phyloP scores from a whole-genome alignment of 1,284 basidiomycete genomes.

The Ustilago tritici region DNA sequence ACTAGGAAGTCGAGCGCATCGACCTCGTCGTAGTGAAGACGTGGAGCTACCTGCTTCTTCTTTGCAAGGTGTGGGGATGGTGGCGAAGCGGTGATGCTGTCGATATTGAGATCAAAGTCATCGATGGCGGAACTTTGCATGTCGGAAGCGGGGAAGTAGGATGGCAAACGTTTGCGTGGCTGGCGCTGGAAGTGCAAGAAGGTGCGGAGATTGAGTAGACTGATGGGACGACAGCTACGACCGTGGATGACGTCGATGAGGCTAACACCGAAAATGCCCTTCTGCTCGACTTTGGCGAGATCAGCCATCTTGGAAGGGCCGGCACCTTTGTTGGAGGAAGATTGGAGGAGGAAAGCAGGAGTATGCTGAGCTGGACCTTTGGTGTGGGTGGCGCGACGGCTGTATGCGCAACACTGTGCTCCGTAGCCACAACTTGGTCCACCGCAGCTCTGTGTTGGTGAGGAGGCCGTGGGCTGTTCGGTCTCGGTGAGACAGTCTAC shows the following conservation, averaged over 20 bases:
- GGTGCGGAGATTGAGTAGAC: slow-evolving; percentile 37
- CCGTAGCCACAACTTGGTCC: slow-evolving; percentile 49
- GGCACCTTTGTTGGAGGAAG: background rate
- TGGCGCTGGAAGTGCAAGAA: slow-evolving; percentile 45
- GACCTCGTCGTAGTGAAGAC: slow-evolving; percentile 46
- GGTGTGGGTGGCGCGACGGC: slow-evolving; percentile 30
- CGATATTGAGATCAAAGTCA: slow-evolving; percentile 34
- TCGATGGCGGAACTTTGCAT: slow-evolving; percentile 33
- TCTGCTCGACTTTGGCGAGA: slow-evolving; percentile 25
- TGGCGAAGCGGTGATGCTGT: slow-evolving; percentile 13
- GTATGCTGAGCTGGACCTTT: slow-evolving; percentile 12
- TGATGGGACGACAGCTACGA: slow-evolving; percentile 57
- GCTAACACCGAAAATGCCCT: slow-evolving; percentile 43
- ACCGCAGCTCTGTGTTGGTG: slow-evolving; percentile 31
- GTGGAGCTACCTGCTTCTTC: slow-evolving; percentile 6
- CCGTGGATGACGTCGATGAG: slow-evolving; percentile 57
- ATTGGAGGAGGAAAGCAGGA: slow-evolving; percentile 14
- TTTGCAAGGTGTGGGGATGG: slow-evolving; percentile 11
- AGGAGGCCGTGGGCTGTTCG: slow-evolving; percentile 7
- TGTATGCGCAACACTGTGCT: slow-evolving; percentile 50
- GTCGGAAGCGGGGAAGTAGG: slow-evolving; percentile 46
- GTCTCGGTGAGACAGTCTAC: slow-evolving; percentile 26
- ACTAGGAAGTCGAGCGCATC: slow-evolving; percentile 59
- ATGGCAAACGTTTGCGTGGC: slow-evolving; percentile 25
- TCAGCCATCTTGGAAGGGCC: slow-evolving; percentile 19